Percentiles rank a stretch among this genome's conserved stretches.
phyloP scores from a whole-genome alignment of 768 basidiomycete species.

The Lyophyllum semitale region DNA sequence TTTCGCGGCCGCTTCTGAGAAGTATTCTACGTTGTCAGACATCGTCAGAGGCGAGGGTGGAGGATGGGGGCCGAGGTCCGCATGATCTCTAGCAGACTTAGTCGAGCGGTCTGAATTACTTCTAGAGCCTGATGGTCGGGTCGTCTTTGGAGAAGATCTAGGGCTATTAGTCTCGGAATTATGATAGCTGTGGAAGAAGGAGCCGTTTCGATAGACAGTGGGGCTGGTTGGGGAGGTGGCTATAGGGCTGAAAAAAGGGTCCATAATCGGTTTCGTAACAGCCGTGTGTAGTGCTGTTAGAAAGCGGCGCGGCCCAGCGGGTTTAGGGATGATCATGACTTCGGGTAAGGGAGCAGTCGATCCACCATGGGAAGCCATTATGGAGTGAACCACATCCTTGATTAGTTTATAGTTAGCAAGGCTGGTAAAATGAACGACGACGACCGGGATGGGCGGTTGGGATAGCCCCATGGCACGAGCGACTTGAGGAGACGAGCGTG shows the following conservation, averaged over 20 bases:
- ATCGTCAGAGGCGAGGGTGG: slow-evolving; percentile 75
- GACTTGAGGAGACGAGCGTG: slow-evolving; percentile 81
- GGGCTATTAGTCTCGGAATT: slow-evolving; percentile 26
- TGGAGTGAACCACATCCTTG: slow-evolving; percentile 80
- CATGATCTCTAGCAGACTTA: slow-evolving; percentile 53
- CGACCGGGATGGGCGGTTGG: slow-evolving; percentile 36
- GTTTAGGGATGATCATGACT: slow-evolving; percentile 96
- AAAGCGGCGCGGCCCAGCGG: slow-evolving; percentile 91
- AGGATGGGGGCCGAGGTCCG: slow-evolving; percentile 35
- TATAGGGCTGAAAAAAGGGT: slow-evolving; percentile 92
- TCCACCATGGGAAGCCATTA: slow-evolving; percentile 49
- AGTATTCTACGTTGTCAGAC: slow-evolving; percentile 78
- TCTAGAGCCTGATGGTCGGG: slow-evolving; percentile 53
- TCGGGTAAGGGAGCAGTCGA: slow-evolving; percentile 66
- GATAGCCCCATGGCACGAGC: slow-evolving; percentile 51
- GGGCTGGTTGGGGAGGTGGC: slow-evolving; percentile 89
- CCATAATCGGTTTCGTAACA: slow-evolving; percentile 80
- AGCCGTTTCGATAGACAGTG: slow-evolving; percentile 44
- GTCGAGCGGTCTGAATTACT: slow-evolving; percentile 63
- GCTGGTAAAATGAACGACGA: slow-evolving; percentile 91
- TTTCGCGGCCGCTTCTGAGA: slow-evolving; percentile 65
- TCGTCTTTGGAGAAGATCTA: slow-evolving; percentile 42
- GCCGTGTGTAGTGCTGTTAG: slow-evolving; percentile 92
- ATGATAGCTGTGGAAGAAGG: slow-evolving; percentile 43
- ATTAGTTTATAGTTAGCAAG: slow-evolving; percentile 86